Evolutionary conservation across 768 basidiomycete genomes (phyloP).

Genomic region (Boletus reticulatus): DNA sequence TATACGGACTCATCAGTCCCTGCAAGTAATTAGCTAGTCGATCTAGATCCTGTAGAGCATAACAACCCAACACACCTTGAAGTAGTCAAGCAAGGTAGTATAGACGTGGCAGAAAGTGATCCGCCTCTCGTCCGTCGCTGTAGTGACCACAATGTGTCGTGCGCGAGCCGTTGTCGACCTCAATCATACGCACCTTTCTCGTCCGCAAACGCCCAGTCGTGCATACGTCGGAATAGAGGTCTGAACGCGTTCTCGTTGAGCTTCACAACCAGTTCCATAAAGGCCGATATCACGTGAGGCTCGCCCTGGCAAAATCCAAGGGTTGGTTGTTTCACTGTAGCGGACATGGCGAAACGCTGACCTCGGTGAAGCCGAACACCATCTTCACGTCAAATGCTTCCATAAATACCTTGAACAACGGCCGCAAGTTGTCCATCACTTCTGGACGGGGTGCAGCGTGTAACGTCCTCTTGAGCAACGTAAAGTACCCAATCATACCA

Average conservation of each 20-base stretch:
- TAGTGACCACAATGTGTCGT: not conserved
- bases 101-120: conserved; percentile 77
- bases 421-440: conserved; percentile 63
- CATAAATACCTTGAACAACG: conserved; percentile 75
- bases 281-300: conserved; percentile 58
- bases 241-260: conserved; percentile 90
- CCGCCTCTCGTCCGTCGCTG: conserved; percentile 45
- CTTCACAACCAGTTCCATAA: conserved; percentile 88
- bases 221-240: conserved; percentile 86
- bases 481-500: conserved; percentile 52
- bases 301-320: conserved; percentile 43
- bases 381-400: conserved; percentile 64
- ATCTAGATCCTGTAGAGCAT: not conserved
- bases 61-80: conserved; percentile 60
- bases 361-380: conserved; percentile 28
- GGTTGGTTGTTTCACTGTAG: not conserved
- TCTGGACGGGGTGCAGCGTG: conserved; percentile 61
- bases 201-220: conserved; percentile 89
- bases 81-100: conserved; percentile 72
- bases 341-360: conserved; percentile 9
- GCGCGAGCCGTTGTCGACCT: not conserved
- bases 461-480: conserved; percentile 62
- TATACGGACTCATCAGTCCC: conserved; percentile 90
- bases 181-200: conserved; percentile 40
- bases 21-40: conserved; percentile 26